Evolutionary conservation across 108 stramenopile species (phyloP).

Genomic region (Nitzschia sp.): DNA sequence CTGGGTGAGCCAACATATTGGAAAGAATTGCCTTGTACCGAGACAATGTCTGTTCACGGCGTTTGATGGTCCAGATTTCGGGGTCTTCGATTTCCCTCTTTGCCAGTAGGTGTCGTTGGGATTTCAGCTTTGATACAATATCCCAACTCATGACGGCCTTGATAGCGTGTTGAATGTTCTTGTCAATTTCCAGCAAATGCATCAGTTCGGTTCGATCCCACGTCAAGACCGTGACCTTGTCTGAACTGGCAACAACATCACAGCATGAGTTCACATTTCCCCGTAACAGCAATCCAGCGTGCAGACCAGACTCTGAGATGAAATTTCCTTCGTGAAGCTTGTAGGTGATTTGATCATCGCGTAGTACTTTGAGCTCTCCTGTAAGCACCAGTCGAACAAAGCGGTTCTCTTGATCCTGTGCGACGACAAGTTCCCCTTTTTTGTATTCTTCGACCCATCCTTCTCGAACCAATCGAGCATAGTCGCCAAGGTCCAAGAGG

Average conservation of each 20-base stretch:
- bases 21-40: slow-evolving; percentile 74
- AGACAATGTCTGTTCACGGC: slow-evolving; percentile 69
- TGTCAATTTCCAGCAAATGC: slow-evolving; percentile 53
- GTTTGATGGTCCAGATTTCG: slow-evolving; percentile 65
- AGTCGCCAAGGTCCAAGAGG: slow-evolving; percentile 62
- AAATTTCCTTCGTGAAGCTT: slow-evolving; percentile 76
- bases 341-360: slow-evolving; percentile 76
- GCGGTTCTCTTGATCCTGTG: slow-evolving; percentile 61
- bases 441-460: slow-evolving; percentile 47
- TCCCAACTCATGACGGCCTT: slow-evolving; percentile 80
- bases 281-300: slow-evolving; percentile 70
- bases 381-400: slow-evolving; percentile 69
- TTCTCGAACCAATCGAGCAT: slow-evolving; percentile 56
- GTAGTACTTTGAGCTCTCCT: slow-evolving; percentile 62
- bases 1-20: slow-evolving; percentile 57
- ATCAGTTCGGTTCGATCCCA: slow-evolving; percentile 77
- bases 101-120: slow-evolving; percentile 60
- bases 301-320: slow-evolving; percentile 73
- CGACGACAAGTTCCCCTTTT: slow-evolving; percentile 52
- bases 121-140: slow-evolving; percentile 83
- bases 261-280: slow-evolving; percentile 71
- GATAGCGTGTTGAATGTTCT: slow-evolving; percentile 51
- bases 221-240: slow-evolving; percentile 39
- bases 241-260: slow-evolving; percentile 48
- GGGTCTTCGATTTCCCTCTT: slow-evolving; percentile 55